Evolutionary conservation across 1,284 basidiomycete genomes (phyloP), one percentile per base, ranked within the genome.

Genomic region (Moniliella sp.): DNA sequence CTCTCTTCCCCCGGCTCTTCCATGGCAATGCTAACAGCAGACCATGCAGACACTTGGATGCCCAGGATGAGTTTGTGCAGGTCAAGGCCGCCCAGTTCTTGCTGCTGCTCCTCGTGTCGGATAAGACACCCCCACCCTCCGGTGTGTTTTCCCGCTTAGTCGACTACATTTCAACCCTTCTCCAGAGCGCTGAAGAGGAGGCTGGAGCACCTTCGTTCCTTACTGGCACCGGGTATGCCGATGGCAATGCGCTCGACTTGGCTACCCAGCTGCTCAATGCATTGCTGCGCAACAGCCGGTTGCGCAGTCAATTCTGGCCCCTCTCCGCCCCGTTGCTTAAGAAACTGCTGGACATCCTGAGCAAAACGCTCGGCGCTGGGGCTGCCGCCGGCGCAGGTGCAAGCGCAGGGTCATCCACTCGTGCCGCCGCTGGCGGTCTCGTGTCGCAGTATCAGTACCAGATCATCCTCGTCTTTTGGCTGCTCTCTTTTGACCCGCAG

Each of bases 391-490:
- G 27, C n/a, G 11, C 16, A 10, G 18, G 18, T 7, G 18, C 30
- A 12, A 11, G 11, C 2, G 30, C 30, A 11, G 25, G 18, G 5
- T 18, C 27, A 18, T 25, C 13, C 27, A 23, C 8, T 7, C 7
- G 8, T 7, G 11, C 15, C 18, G 27, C 18, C 35, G 39, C 3
- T 46, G 15, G 30, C 17, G 5, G 18, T 18, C 71, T 75, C 12
- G 68, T 70, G 8, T 78, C 83, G n/a, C 88, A 97, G 63, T 79
- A 86, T 73, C 78, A 75, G 64, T 97, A 94, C 61, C 82, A 88
- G 64, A 74, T 82, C 26, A 73, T 75, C 19, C 81, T 82, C 53
- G 86, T 79, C 59, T 67, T 94, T 46, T 97, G 88, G 88, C 66
- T 94, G 39, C 66, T 97, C 40, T 80, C 81, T 0, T 97, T 93